Evolutionary conservation across 805 yeast genomes (phyloP), one percentile per base, ranked within the genome.

Genomic region (Spathaspora hagerdaliae): DNA sequence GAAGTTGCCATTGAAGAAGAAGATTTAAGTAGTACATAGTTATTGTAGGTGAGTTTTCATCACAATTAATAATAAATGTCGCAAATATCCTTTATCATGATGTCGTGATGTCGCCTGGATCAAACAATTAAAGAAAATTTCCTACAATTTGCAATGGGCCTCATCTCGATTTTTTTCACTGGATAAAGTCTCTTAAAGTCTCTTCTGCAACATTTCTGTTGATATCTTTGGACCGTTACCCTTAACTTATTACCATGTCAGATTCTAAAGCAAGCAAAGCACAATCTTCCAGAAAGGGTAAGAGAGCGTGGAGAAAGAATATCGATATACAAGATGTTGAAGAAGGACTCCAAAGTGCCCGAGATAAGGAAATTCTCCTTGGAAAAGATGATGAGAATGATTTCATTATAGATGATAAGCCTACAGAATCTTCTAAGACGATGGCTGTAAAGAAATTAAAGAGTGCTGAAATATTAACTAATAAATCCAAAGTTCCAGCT

Each of bases 251-350:
- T 9, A 3, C 3, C 26, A 44, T 44, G 47, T 33, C 42, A 27
- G 47, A 36, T 11, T 32, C 26, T 36, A 40, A 29, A 3, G 27
- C 12, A 39, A 19, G 27, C 34, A 44, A 34, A 14, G 34, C 69
- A 38, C 97, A 91, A 66, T 59, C 85, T 5, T 89, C 97, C 7
- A 78, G 98, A 59, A 94, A 94, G 71, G 96, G 96, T 38, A 92
- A 87, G 75, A 84, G 78, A 61, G 82, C 96, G 5, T 88, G 97
- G 95, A 81, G 96, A 62, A 89, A 89, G 66, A 88, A 94, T 64
- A 86, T 94, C 47, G 96, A 94, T 63, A 69, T 94, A 14, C 82
- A 80, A 24, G 97, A 89, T 51, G 72, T 94, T 41, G 89, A 86
- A 58, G 64, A 67, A 31, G 85, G 85, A 10, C 68, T 92, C 35